Conservation (phyloP, 2,329 filamentous ascomycete species). For the Chalara sp. region DNA sequence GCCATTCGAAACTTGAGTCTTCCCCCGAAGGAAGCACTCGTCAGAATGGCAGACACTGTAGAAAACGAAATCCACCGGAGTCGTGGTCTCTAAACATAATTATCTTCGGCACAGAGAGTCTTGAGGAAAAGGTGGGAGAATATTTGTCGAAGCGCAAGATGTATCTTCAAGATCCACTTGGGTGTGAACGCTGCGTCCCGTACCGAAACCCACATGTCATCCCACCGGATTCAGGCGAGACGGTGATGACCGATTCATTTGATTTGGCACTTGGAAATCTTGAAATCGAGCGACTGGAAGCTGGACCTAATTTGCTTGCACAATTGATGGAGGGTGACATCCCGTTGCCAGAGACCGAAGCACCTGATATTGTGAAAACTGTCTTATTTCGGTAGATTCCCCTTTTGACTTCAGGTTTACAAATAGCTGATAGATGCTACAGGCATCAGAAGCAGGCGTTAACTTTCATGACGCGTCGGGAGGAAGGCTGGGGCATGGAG, state of each 20-base stretch:
- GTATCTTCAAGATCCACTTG: constrained; percentile 13
- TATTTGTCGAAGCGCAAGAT: constrained; percentile 5
- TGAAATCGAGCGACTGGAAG: constrained; percentile 8
- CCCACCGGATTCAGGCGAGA: constrained; percentile 1
- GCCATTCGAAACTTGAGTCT: no score
- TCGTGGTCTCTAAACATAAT: constrained; percentile 8
- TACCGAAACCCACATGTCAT: constrained; percentile 13
- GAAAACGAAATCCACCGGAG: constrained; percentile 1
- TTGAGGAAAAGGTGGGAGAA: constrained; percentile 6
- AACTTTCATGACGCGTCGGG: no score
- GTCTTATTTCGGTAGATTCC: constrained; percentile 5
- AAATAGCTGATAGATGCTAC: constrained; percentile 1
- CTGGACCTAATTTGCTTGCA: constrained; percentile 5
- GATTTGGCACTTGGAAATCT: neutral
- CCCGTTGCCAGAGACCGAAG: constrained; percentile 6
- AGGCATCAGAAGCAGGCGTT: no score
- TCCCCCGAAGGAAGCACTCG: no score
- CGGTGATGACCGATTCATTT: constrained; percentile 6
- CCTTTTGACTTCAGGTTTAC: neutral
- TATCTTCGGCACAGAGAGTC: constrained; percentile 3
- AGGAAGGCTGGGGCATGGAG: no score
- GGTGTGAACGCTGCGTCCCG: constrained; percentile 4
- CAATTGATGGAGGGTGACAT: constrained; percentile 9
- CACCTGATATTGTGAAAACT: constrained; percentile 8
- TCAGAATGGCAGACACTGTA: no score